phyloP scores from a whole-genome alignment of 139 green algal species.

The Chlorella sorokiniana region DNA sequence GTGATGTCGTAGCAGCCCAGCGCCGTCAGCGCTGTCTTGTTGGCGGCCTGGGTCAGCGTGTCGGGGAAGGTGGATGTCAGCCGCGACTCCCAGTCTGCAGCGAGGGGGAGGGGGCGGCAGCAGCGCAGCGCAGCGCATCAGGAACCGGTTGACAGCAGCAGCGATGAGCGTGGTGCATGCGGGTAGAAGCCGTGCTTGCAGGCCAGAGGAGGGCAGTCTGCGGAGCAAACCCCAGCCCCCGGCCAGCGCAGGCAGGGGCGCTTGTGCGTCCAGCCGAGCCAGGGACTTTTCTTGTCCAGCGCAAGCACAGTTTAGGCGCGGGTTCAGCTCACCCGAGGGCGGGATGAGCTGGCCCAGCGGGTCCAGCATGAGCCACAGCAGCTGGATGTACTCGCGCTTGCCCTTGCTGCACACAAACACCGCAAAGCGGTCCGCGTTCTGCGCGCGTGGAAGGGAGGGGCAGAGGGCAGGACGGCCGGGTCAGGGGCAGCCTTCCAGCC shows the following conservation, averaged over 20 bases:
- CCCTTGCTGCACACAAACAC: slow-evolving; percentile 51
- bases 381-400: slow-evolving; percentile 53
- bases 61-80: slow-evolving; percentile 48
- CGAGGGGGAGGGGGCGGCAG: not conserved
- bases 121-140: too few relatives aligned
- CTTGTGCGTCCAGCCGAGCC: too few relatives aligned
- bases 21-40: slow-evolving; percentile 43
- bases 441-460: not conserved
- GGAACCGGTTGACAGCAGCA: too few relatives aligned
- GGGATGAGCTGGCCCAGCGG: slow-evolving; percentile 27
- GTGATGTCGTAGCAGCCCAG: slow-evolving; percentile 37
- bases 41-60: slow-evolving; percentile 29
- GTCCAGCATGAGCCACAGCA: slow-evolving; percentile 49
- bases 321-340: not conserved
- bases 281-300: too few relatives aligned
- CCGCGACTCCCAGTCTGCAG: slow-evolving; percentile 31
- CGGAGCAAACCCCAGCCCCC: too few relatives aligned
- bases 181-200: too few relatives aligned
- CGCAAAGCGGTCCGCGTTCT: slow-evolving; percentile 29
- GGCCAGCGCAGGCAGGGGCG: too few relatives aligned
- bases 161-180: too few relatives aligned
- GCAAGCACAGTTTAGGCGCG: not conserved
- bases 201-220: too few relatives aligned
- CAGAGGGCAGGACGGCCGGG: too few relatives aligned
- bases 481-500: not conserved